A percentile compares a stretch with the other conserved stretches of the same genome.
Evolutionary conservation across 23 red algal species (phyloP).

Genomic region (Gracilaria caudata): DNA sequence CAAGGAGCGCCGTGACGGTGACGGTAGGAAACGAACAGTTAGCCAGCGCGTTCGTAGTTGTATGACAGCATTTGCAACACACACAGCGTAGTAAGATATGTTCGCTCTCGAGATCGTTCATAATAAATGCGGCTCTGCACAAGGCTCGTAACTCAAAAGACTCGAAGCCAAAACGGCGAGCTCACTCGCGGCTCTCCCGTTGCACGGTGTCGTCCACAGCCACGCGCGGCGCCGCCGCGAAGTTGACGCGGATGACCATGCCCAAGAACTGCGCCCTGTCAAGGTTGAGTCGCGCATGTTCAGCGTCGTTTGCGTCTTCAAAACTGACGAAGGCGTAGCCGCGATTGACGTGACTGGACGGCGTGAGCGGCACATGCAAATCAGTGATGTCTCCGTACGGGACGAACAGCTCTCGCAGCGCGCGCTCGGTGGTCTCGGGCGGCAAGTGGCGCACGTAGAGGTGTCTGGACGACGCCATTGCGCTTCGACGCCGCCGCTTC

Average conservation of each 20-base stretch:
- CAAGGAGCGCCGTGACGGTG: not conserved
- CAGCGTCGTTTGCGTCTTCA: not conserved
- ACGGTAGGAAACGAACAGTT: not conserved
- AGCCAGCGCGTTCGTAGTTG: not conserved
- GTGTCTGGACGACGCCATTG: not conserved
- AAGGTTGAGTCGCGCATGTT: conserved; percentile 16
- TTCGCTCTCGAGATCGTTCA: not conserved
- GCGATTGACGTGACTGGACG: not conserved
- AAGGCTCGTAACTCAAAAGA: not conserved
- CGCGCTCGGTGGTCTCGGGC: not conserved
- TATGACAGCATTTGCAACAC: not conserved
- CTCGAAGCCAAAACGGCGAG: no score
- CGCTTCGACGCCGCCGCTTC: not conserved
- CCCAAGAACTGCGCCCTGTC: conserved; percentile 6
- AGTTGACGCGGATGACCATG: conserved; percentile 19
- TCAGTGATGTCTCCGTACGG: conserved; percentile 24
- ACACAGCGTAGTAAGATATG: not conserved
- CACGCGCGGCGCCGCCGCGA: not conserved
- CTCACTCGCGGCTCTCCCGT: no score
- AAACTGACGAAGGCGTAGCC: conserved; percentile 31
- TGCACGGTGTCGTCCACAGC: not conserved
- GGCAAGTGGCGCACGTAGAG: conserved; percentile 18
- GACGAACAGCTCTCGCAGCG: not conserved
- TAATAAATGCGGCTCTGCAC: not conserved
- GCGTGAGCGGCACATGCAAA: not conserved